Evolutionary conservation across 2,329 filamentous ascomycete species (phyloP).

Genomic region (Colletotrichum filicis): DNA sequence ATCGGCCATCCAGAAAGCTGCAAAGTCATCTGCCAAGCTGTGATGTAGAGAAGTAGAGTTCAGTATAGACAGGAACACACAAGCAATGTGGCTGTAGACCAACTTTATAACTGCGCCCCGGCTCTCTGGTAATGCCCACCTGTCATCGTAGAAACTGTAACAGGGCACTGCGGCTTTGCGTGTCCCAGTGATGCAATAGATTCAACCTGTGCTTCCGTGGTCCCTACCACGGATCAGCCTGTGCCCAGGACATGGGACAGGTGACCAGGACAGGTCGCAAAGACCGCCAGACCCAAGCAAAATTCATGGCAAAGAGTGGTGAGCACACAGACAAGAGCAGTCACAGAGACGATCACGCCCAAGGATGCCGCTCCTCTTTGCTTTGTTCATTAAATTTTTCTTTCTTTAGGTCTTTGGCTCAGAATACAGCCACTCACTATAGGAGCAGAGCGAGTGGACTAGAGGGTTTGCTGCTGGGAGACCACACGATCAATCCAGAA

Average conservation of each 20-base stretch:
- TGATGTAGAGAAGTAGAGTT: neutral
- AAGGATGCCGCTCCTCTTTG: constrained; percentile 25
- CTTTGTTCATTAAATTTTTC: constrained; percentile 30
- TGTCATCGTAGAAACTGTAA: too few relatives aligned
- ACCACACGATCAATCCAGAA: constrained; percentile 21
- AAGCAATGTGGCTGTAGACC: neutral
- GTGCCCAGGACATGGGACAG: neutral
- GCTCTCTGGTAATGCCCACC: neutral
- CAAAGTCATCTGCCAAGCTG: neutral
- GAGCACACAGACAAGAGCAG: constrained; percentile 27
- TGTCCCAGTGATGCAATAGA: too few relatives aligned
- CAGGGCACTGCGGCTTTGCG: too few relatives aligned
- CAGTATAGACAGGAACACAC: too few relatives aligned
- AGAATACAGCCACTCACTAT: constrained; percentile 34
- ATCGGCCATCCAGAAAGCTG: neutral
- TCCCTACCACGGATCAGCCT: neutral
- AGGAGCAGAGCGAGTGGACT: constrained; percentile 28
- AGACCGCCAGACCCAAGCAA: neutral
- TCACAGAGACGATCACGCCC: constrained; percentile 33
- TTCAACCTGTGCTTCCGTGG: neutral
- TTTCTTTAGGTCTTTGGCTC: constrained; percentile 28
- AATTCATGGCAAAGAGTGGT: constrained; percentile 19
- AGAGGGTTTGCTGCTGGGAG: constrained; percentile 6
- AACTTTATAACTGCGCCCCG: constrained; percentile 12
- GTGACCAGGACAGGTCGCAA: neutral